Conservation (phyloP, 2,329 filamentous ascomycete genomes). For the Colletotrichum destructivum region DNA sequence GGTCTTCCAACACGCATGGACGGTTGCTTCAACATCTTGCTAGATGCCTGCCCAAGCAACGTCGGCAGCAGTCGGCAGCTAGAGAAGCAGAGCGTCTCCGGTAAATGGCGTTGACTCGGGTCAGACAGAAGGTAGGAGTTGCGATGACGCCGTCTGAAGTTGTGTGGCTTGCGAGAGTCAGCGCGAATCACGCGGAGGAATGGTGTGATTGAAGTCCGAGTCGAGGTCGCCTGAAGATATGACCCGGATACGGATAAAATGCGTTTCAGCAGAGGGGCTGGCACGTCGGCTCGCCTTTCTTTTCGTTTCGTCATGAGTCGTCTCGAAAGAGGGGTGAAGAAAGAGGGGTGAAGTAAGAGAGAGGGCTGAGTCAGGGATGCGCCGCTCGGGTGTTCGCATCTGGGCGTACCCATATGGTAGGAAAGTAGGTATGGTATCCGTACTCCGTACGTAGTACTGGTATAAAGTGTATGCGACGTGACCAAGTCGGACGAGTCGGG, state of each 20-base stretch:
- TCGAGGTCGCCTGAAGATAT: constrained; percentile 13
- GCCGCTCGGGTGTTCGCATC: neutral
- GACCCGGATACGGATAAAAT: neutral
- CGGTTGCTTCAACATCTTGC: neutral
- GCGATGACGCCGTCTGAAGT: constrained; percentile 20
- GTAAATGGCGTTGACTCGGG: constrained; percentile 31
- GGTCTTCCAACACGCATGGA: constrained; percentile 1
- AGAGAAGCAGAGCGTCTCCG: constrained; percentile 12
- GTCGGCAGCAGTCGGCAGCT: neutral
- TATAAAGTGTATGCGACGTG: constrained; percentile 4
- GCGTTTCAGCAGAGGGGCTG: constrained; percentile 33
- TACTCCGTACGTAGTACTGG: too few species aligned
- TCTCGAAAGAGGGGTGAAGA: neutral
- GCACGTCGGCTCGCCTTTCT: constrained; percentile 34
- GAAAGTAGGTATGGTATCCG: neutral
- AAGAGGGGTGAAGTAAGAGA: neutral
- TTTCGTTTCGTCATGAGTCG: constrained; percentile 29
- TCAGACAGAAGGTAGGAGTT: constrained; percentile 18
- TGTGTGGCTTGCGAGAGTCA: constrained; percentile 30
- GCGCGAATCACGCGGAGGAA: constrained; percentile 29
- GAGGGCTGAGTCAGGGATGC: constrained; percentile 20
- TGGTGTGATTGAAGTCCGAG: constrained; percentile 7
- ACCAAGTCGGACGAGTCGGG: constrained; percentile 19
- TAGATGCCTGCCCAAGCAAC: constrained; percentile 8
- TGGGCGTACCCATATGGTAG: neutral